Conservation (phyloP, 2,329 filamentous ascomycete genomes). For the Malbranchea zuffiana region DNA sequence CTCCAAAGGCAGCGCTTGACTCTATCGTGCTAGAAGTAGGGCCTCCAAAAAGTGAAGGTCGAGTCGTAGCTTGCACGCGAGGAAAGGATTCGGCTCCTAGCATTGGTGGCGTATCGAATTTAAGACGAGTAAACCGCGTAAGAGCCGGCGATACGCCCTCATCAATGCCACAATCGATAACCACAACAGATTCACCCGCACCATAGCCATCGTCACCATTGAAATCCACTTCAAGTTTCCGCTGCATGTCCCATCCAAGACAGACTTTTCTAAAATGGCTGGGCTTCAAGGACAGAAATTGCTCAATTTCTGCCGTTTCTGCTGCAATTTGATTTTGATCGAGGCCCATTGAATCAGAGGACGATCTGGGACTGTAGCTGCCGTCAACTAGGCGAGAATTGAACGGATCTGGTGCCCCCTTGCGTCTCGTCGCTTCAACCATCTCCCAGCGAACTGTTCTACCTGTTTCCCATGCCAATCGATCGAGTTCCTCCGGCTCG, state of each 20-base stretch:
- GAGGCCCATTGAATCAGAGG: slow-evolving; percentile 61
- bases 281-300: slow-evolving; percentile 60
- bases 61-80: slow-evolving; percentile 16
- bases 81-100: slow-evolving; percentile 15
- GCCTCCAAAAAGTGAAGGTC: slow-evolving; percentile 43
- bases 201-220: slow-evolving; percentile 64
- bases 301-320: slow-evolving; percentile 73
- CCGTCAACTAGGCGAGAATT: slow-evolving; percentile 57
- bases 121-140: slow-evolving; percentile 49
- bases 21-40: neutral
- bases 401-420: slow-evolving; percentile 60
- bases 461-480: slow-evolving; percentile 68
- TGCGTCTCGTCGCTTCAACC: slow-evolving; percentile 64
- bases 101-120: slow-evolving; percentile 23
- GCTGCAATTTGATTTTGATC: slow-evolving; percentile 58
- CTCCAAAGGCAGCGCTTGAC: neutral
- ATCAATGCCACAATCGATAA: slow-evolving; percentile 62
- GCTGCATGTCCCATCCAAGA: slow-evolving; percentile 83
- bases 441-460: slow-evolving; percentile 71
- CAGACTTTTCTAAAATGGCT: slow-evolving; percentile 68
- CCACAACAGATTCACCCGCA: slow-evolving; percentile 64
- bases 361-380: slow-evolving; percentile 70
- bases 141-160: slow-evolving; percentile 45
- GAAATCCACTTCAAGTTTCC: slow-evolving; percentile 79
- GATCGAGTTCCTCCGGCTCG: slow-evolving; percentile 45